Base-by-base conservation (phyloP, 208 protist species). In the Strigomonas galati region DNA sequence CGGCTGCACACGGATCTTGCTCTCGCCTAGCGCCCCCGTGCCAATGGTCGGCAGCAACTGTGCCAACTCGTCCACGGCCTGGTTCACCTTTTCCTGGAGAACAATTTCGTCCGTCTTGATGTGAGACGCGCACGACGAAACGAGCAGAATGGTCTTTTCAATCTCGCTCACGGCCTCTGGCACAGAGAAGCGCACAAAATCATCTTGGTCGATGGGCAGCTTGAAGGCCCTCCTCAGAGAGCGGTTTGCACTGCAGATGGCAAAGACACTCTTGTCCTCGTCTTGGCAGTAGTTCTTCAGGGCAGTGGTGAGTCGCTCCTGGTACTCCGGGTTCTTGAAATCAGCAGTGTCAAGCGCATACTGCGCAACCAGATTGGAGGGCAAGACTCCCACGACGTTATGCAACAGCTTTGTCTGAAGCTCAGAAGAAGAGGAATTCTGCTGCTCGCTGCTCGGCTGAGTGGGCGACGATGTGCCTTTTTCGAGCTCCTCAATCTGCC, bases 51-150 rank as follows among this genome's bases (percentile, higher is more conserved):
- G 62, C 32, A 93, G 71, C 26, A 93, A 72, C 57, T 93, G 87
- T 6, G 87, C 87, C 0, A 93, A 73, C 63, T 90, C 81, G n/a
- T 86, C 71, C 6, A 93, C 58, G 5, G 81, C 72, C 32, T 76
- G 55, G 21, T 31, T 30, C 0, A 78, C 58, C 9, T 57, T 28
- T 52, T 62, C 35, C 26, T 30, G 17, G 28, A 69, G 31, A 1
- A 21, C 4, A 0, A 32, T 27, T 37, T 62, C 65, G 27, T 27
- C 35, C 24, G 37, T 28, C 30, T 40, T 62, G 15, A 23, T 55
- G 28, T 46, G 32, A 40, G 62, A 54, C 65, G 52, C 40, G 17
- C 51, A 26, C 21, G 58, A 52, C 21, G 58, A 62, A 7, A 62
- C 21, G 6, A 48, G 30, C 58, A 62, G 21, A n/a, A 62, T 27